phyloP scores from a whole-genome alignment of 2,329 filamentous ascomycete genomes.

The Arthrobotrys pseudoclavata region DNA sequence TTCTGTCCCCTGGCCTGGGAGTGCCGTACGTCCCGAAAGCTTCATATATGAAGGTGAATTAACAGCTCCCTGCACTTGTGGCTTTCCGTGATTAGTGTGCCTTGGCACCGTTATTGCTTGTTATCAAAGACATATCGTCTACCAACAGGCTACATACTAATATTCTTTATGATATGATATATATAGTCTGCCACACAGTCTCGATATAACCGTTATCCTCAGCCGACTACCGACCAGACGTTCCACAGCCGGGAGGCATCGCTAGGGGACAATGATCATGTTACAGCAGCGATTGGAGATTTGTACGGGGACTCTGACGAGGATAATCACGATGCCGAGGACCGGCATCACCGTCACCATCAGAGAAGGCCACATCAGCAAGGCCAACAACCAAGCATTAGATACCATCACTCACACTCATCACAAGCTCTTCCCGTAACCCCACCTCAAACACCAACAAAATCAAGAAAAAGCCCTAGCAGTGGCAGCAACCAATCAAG shows the following conservation, averaged over 20 bases:
- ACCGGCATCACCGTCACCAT: conserved; percentile 31
- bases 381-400: conserved; percentile 16
- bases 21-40: conserved; percentile 57
- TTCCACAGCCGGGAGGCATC: conserved; percentile 66
- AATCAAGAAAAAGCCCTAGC: conserved; percentile 42
- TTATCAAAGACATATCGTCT: conserved; percentile 13
- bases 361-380: conserved; percentile 43
- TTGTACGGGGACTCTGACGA: conserved; percentile 77
- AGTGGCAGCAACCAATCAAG: conserved; percentile 64
- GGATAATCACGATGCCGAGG: conserved; percentile 60
- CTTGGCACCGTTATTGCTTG: conserved; percentile 11
- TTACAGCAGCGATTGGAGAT: conserved; percentile 92
- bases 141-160: conserved; percentile 7
- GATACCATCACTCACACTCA: conserved; percentile 33
- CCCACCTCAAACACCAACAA: conserved; percentile 61
- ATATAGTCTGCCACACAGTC: conserved; percentile 62
- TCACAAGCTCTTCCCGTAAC: conserved; percentile 53
- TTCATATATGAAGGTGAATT: conserved; percentile 60
- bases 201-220: conserved; percentile 63
- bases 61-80: conserved; percentile 21
- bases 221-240: conserved; percentile 60
- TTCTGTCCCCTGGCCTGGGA: conserved; percentile 55
- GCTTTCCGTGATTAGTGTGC: conserved; percentile 6
- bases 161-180: conserved; percentile 56
- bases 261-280: conserved; percentile 91